A percentile compares a stretch with the other conserved stretches of the same genome.
These are phyloP conservation scores for Botryosphaeria dothidea DNA, from an alignment of 2,329 filamentous ascomycete genomes.

Conservation along the genomic window DNA sequence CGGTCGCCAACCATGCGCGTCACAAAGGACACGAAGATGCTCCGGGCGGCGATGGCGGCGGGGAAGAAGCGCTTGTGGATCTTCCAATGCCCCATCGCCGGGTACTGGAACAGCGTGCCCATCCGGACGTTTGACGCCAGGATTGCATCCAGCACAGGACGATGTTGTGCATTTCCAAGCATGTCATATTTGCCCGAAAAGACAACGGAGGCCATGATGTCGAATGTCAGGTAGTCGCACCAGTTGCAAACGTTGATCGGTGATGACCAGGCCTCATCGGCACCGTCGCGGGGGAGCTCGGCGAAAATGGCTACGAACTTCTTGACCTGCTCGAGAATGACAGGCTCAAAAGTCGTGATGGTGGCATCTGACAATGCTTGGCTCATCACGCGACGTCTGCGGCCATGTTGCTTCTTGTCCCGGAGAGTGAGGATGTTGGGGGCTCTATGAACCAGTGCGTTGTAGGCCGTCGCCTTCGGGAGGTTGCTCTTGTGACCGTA, in stretches of 20 bases:
- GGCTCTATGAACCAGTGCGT: slow-evolving; percentile 42
- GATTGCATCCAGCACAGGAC: slow-evolving; percentile 45
- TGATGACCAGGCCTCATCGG: not conserved
- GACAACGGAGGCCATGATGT: slow-evolving; percentile 53
- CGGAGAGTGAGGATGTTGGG: slow-evolving; percentile 47
- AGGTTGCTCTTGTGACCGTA: slow-evolving; percentile 6
- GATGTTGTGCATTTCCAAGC: slow-evolving; percentile 42
- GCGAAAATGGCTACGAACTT: slow-evolving; percentile 4
- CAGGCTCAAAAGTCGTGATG: slow-evolving; percentile 32
- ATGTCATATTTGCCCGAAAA: slow-evolving; percentile 49
- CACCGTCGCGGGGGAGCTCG: not conserved
- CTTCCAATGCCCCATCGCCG: slow-evolving; percentile 4
- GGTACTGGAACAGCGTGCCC: slow-evolving; percentile 8
- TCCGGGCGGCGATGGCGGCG: slow-evolving; percentile 2
- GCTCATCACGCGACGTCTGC: slow-evolving; percentile 48
- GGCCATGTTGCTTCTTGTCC: slow-evolving; percentile 47
- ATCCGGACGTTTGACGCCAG: slow-evolving; percentile 29
- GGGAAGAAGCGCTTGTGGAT: slow-evolving; percentile 9
- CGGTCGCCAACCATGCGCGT: slow-evolving; percentile 5
- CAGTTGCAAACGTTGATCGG: not conserved
- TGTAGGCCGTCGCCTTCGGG: slow-evolving; percentile 20
- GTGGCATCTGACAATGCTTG: slow-evolving; percentile 49
- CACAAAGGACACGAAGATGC: slow-evolving; percentile 10
- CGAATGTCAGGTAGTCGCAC: slow-evolving; percentile 42
- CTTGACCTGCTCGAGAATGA: slow-evolving; percentile 4